These are phyloP conservation scores for Epithemia pelagica DNA, from an alignment of 108 stramenopile genomes.

Conservation along the genomic window DNA sequence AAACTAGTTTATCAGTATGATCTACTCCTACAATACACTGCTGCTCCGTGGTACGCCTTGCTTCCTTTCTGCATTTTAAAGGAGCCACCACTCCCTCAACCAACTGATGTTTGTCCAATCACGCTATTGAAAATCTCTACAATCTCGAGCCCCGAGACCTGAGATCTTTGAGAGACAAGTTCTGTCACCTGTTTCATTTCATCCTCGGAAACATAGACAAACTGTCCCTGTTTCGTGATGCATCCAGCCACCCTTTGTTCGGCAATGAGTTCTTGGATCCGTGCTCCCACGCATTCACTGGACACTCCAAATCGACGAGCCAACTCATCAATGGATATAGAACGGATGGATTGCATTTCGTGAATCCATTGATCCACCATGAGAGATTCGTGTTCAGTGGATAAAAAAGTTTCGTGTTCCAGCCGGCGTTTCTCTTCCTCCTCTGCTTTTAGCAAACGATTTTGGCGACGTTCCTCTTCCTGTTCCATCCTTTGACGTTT, in stretches of 20 bases:
- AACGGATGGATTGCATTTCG: neutral
- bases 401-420: slow-evolving; percentile 25
- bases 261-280: slow-evolving; percentile 5
- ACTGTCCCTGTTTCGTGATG: neutral
- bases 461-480: slow-evolving; percentile 5
- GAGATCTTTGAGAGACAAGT: too few species aligned
- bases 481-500: slow-evolving; percentile 2
- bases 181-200: too few species aligned
- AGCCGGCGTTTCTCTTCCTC: slow-evolving; percentile 17
- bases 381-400: neutral
- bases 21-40: too few species aligned
- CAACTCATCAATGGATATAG: neutral
- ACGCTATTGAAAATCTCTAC: too few species aligned
- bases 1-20: too few species aligned
- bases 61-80: too few species aligned
- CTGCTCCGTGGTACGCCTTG: too few species aligned
- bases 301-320: slow-evolving; percentile 2
- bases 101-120: too few species aligned
- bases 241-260: slow-evolving; percentile 11
- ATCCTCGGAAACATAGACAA: slow-evolving; percentile 1
- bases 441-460: neutral
- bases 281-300: neutral
- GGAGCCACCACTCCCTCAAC: too few species aligned
- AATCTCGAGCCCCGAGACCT: too few species aligned
- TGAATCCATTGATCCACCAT: slow-evolving; percentile 4